These are phyloP conservation scores for Cyclotella kingstonii DNA, from an alignment of 108 stramenopile species.

Conservation along the genomic window DNA sequence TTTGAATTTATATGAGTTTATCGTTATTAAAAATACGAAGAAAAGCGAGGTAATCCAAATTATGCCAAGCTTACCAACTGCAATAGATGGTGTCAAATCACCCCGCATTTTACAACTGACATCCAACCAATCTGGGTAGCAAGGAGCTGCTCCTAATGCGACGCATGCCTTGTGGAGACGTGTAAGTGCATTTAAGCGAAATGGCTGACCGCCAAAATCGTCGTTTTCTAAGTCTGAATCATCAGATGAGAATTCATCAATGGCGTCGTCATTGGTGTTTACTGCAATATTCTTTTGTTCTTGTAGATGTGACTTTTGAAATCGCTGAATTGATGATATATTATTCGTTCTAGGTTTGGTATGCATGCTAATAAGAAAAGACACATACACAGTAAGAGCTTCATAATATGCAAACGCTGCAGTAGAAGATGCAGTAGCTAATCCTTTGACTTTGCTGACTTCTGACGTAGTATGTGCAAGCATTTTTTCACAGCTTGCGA, in stretches of 20 bases:
- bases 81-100: conserved; percentile 37
- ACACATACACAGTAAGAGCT: conserved; percentile 52
- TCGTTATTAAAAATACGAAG: too few relatives aligned
- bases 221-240: conserved; percentile 35
- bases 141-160: conserved; percentile 68
- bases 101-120: conserved; percentile 45
- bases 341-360: conserved; percentile 48
- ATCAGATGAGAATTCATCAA: conserved; percentile 15
- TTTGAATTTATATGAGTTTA: neutral
- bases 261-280: conserved; percentile 20
- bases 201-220: conserved; percentile 17
- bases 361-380: conserved; percentile 54
- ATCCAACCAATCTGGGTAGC: conserved; percentile 84
- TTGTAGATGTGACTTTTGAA: conserved; percentile 14
- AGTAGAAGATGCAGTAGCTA: neutral
- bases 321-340: conserved; percentile 13
- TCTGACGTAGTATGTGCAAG: conserved; percentile 4
- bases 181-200: conserved; percentile 27
- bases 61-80: conserved; percentile 10
- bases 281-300: conserved; percentile 22
- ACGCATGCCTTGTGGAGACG: conserved; percentile 60
- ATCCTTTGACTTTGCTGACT: conserved; percentile 2
- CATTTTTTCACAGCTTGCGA: conserved; percentile 13
- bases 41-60: too few relatives aligned
- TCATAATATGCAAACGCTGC: conserved; percentile 45